A percentile compares a stretch with the other conserved stretches of the same genome.
phyloP scores from a whole-genome alignment of 2,329 filamentous ascomycete genomes.

The Verticillium zaregamsianum region DNA sequence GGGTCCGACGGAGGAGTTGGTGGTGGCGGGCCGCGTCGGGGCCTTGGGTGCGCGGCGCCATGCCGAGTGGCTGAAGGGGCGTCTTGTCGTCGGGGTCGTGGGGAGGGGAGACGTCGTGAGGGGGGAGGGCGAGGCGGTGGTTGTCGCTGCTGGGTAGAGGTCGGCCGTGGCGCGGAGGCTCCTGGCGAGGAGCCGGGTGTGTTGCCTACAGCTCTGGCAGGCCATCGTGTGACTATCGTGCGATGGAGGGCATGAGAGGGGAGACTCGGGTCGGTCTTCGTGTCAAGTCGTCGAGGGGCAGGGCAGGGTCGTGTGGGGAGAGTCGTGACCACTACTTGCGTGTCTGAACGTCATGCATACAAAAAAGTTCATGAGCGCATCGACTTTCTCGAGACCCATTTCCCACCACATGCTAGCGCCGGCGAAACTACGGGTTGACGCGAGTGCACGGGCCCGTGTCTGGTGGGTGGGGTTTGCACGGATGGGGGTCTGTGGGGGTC shows the following conservation, averaged over 20 bases:
- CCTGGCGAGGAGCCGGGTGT: conserved; percentile 35
- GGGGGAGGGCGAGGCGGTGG: not conserved
- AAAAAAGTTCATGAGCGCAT: conserved; percentile 14
- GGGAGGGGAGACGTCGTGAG: conserved; percentile 3
- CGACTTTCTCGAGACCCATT: conserved; percentile 7
- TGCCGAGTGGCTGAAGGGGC: conserved; percentile 32
- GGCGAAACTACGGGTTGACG: conserved; percentile 11
- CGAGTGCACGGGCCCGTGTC: not conserved
- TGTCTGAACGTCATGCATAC: conserved; percentile 13
- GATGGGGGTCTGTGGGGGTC: not conserved
- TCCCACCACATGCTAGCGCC: conserved; percentile 6
- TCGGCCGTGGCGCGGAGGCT: conserved; percentile 11
- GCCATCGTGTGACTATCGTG: conserved; percentile 31
- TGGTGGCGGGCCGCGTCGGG: not conserved
- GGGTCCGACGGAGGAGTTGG: not conserved
- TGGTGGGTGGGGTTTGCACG: not conserved
- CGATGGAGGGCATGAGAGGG: not conserved
- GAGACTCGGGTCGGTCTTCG: not conserved
- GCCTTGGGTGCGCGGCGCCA: conserved; percentile 12
- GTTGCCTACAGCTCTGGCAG: conserved; percentile 43
- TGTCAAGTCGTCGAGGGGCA: not conserved
- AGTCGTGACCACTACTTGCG: conserved; percentile 1
- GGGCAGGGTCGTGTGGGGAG: not conserved
- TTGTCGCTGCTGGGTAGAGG: conserved; percentile 7
- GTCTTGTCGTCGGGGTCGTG: conserved; percentile 14